Base-by-base conservation (phyloP, 768 basidiomycete genomes). In the Mycena chlorophos region DNA sequence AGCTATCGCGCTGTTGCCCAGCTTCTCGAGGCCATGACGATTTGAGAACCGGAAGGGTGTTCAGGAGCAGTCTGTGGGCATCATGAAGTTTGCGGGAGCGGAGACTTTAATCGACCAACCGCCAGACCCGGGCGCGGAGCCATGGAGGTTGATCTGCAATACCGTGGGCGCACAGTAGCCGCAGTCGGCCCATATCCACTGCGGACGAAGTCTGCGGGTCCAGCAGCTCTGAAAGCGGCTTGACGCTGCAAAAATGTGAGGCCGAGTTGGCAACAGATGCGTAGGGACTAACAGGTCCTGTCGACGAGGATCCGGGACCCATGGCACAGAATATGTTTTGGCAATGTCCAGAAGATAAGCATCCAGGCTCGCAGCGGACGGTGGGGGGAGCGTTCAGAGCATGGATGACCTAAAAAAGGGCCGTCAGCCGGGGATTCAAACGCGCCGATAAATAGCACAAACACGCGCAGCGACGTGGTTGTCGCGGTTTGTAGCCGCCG, bases 121-220 rank as follows among this genome's bases (percentile, higher is more conserved):
- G 88, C 89, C 89, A 91, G 63, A 88, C 76, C 39, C 87, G 78
- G 26, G 89, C 87, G 38, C 89, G 80, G 59, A 91, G 74, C 87
- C 88, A 91, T 4, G 78, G 71, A 39, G 89, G 89, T 62, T 87
- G 78, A 61, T 88, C 82, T 47, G 89, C 87, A 43, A 91, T 79
- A 89, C 89, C 89, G 60, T 77, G 79, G 26, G 76, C 68, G 66
- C 87, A 88, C 28, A 89, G 66, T 54, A 69, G 70, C 19, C 84
- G 80, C 49, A 91, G 71, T 46, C 70, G 74, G 30, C 72, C 61
- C 49, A 91, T 64, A 67, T 91, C 84, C 16, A 91, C 76, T 16
- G 75, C 69, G 2, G 78, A 75, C 3, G 77, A 71, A 12, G 75
- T 68, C 46, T 75, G 69, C 0, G 77, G 70, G 66, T 86, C 82